Conservation (phyloP, 208 protist species). For the Polymyxa betae region DNA sequence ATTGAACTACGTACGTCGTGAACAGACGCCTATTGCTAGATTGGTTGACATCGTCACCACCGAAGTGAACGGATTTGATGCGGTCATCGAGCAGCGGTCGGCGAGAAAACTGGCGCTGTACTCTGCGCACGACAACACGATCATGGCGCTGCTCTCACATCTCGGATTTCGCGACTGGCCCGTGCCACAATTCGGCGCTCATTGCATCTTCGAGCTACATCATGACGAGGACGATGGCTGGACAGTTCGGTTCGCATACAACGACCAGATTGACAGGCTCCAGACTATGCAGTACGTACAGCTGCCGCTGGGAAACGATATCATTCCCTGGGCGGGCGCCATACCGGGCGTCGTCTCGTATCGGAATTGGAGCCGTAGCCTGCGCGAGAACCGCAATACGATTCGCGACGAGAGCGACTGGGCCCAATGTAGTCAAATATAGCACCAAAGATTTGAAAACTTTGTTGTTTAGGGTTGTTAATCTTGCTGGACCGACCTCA, state of each 20-base stretch:
- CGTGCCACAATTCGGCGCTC: neutral
- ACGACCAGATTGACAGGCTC: neutral
- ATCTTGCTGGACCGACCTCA: neutral
- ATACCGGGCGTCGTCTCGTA: neutral
- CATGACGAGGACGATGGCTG: neutral
- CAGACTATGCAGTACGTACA: neutral
- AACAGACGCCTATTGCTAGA: neutral
- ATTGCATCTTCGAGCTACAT: neutral
- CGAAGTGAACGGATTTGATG: neutral
- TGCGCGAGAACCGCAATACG: neutral
- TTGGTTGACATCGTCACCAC: neutral
- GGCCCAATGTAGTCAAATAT: too few species aligned
- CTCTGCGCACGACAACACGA: neutral
- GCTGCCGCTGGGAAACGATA: neutral
- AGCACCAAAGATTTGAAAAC: too few species aligned
- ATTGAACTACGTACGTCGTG: neutral
- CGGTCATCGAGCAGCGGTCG: neutral
- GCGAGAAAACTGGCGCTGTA: neutral
- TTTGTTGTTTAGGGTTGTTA: neutral
- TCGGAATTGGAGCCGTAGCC: neutral
- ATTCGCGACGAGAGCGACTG: neutral
- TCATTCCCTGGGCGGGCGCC: neutral
- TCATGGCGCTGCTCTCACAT: neutral
- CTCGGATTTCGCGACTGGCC: neutral
- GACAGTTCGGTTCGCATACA: neutral